These are phyloP conservation scores for Kwoniella shivajii DNA, from an alignment of 1,284 basidiomycete species.

Conservation along the genomic window DNA sequence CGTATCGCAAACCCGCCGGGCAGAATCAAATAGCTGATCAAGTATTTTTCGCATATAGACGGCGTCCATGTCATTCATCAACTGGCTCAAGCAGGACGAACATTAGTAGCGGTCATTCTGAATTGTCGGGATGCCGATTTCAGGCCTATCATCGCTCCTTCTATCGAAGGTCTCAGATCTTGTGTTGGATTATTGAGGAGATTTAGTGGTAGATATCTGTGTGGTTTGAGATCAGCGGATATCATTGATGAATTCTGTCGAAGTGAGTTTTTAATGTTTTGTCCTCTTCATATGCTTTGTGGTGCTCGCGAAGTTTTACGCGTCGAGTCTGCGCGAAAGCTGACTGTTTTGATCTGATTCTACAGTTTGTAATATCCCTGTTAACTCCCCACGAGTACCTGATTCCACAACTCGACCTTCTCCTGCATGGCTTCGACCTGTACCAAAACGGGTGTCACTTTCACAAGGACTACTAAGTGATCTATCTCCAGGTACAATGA, in stretches of 20 bases:
- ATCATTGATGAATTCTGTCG: slow-evolving; percentile 90
- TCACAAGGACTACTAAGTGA: slow-evolving; percentile 54
- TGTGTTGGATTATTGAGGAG: slow-evolving; percentile 74
- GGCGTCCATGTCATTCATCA: slow-evolving; percentile 92
- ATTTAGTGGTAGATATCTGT: slow-evolving; percentile 60
- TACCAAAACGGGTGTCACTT: slow-evolving; percentile 62
- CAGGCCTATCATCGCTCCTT: slow-evolving; percentile 68
- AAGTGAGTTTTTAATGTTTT: slow-evolving; percentile 59
- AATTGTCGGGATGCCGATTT: slow-evolving; percentile 61
- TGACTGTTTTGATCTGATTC: not conserved
- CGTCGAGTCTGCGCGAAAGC: not conserved
- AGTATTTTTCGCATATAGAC: slow-evolving; percentile 59
- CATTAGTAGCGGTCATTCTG: slow-evolving; percentile 77
- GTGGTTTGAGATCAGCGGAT: slow-evolving; percentile 82
- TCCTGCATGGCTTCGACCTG: slow-evolving; percentile 82
- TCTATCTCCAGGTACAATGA: slow-evolving; percentile 54
- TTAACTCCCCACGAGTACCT: slow-evolving; percentile 62
- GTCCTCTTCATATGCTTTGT: not conserved
- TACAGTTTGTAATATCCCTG: slow-evolving; percentile 80
- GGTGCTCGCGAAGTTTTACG: not conserved
- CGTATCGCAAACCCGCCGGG: no score
- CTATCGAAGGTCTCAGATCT: slow-evolving; percentile 77
- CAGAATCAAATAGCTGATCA: no score
- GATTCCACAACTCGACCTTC: slow-evolving; percentile 61
- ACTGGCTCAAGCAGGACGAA: slow-evolving; percentile 86